Evolutionary conservation across 2,329 filamentous ascomycete genomes (phyloP), one percentile per base, ranked within the genome.

Genomic region (Aspergillus versicolor): DNA sequence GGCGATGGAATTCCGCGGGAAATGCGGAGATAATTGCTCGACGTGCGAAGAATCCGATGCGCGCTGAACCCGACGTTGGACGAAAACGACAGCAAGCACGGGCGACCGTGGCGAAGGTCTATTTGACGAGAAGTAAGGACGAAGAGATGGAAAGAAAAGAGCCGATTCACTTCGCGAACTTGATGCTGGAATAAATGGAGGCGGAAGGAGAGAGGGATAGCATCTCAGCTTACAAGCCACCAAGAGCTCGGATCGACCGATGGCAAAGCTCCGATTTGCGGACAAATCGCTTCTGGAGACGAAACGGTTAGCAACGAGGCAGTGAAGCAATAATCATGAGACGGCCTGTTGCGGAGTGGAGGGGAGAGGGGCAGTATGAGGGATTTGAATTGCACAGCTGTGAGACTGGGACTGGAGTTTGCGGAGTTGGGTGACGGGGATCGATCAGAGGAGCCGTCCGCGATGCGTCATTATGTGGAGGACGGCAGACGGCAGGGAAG

Each of bases 401-500:
- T 59, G 48, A 51, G 62, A 59, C 53, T 67, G 57, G 61, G 60
- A 42, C 17, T 57, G 62, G 47, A 49, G 55, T 32, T 49, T 45
- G 48, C 34, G 32, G 24, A 21, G 27, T 22, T 49, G 44, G 34
- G 54, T 52, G 57, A 57, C 54, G 50, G 57, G 54, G 43, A 44
- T 44, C 47, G 22, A 52, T 61, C 63, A 62, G 61, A 67, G 64
- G 63, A 69, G 34, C 27, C 27, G 34, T 13, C 34, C 13, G 34
- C 5, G 13, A 72, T 73, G 71, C 71, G 71, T 73, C 71, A 73
- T 73, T 65, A 69, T 68, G 65, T 64, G 62, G 65, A 59, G 58
- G 37, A 54, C 27, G 49, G 47, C 27, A 46, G 42, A 45, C 32
- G 42, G 45, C 12, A 57, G 34, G 34, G 22, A 56, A 30, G 41